phyloP scores from a whole-genome alignment of 208 protist genomes.

The Crithidia fasciculata region DNA sequence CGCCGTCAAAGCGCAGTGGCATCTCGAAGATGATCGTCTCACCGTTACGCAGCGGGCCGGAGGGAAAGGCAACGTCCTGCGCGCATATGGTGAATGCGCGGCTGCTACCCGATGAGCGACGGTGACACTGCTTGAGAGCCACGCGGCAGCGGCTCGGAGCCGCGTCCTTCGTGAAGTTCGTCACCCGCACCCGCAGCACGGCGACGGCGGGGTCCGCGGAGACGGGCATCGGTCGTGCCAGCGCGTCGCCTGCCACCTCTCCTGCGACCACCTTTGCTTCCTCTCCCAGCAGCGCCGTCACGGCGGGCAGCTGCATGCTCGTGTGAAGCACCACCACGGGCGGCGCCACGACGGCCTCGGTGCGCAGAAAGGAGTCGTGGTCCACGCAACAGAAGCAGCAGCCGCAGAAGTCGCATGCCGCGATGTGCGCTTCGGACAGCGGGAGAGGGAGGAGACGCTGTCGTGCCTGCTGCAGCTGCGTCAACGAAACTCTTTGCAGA shows the following conservation, averaged over 20 bases:
- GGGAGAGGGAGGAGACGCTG: constrained; percentile 1
- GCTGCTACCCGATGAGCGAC: background rate
- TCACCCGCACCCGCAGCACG: background rate
- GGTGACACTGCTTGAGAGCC: background rate
- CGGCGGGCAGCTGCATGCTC: background rate
- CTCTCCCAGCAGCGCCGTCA: background rate
- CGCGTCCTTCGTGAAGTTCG: constrained; percentile 8
- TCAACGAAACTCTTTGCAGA: background rate
- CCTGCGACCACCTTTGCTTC: background rate
- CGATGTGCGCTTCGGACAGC: constrained; percentile 5
- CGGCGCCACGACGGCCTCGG: constrained; percentile 10
- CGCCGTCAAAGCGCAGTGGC: background rate
- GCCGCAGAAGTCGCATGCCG: constrained; percentile 8
- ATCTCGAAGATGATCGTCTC: constrained; percentile 4
- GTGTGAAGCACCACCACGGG: constrained; percentile 1
- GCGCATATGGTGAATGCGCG: background rate
- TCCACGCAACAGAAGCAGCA: constrained; percentile 13
- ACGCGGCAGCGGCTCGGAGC: background rate
- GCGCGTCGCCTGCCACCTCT: background rate
- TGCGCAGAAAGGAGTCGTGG: constrained; percentile 16
- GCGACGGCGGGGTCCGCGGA: background rate
- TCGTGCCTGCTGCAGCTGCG: constrained; percentile 12
- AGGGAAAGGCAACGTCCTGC: background rate
- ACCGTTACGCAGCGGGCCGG: background rate
- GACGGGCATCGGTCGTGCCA: background rate